These are phyloP conservation scores for Hirsutella thompsonii DNA, from an alignment of 2,329 filamentous ascomycete species.

Conservation along the genomic window DNA sequence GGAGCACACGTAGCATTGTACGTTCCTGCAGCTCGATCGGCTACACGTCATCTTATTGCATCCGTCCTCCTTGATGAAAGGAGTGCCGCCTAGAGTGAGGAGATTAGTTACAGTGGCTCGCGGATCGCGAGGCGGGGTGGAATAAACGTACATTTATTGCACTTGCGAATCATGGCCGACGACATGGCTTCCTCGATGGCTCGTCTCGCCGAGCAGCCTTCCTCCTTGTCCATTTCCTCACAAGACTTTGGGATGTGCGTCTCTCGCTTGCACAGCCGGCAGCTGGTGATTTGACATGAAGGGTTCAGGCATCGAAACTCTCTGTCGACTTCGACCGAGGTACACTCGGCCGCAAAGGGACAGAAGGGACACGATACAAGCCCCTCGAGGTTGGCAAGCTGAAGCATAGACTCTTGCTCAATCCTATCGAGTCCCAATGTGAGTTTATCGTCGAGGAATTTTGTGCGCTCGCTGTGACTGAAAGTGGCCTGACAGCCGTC, in stretches of 20 bases:
- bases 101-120: conserved; percentile 5
- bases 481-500: conserved; percentile 55
- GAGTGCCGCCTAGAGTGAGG: conserved; percentile 38
- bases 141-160: conserved; percentile 44
- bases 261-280: conserved; percentile 52
- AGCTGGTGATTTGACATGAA: conserved; percentile 51
- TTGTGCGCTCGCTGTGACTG: conserved; percentile 34
- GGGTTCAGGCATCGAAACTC: conserved; percentile 62
- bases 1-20: conserved; percentile 61
- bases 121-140: not conserved
- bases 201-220: conserved; percentile 47
- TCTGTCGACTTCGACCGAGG: conserved; percentile 50
- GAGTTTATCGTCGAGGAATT: conserved; percentile 45
- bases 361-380: conserved; percentile 73
- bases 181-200: conserved; percentile 77
- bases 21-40: conserved; percentile 33
- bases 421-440: conserved; percentile 53
- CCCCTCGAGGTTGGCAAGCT: conserved; percentile 56
- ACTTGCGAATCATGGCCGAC: conserved; percentile 61
- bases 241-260: conserved; percentile 65
- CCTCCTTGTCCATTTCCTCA: conserved; percentile 48
- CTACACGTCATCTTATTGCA: conserved; percentile 78
- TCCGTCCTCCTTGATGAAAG: conserved; percentile 65
- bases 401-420: conserved; percentile 57
- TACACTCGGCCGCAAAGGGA: conserved; percentile 63